Evolutionary conservation across 805 yeast species (phyloP).

Genomic region (Danielozyma ontarioensis): DNA sequence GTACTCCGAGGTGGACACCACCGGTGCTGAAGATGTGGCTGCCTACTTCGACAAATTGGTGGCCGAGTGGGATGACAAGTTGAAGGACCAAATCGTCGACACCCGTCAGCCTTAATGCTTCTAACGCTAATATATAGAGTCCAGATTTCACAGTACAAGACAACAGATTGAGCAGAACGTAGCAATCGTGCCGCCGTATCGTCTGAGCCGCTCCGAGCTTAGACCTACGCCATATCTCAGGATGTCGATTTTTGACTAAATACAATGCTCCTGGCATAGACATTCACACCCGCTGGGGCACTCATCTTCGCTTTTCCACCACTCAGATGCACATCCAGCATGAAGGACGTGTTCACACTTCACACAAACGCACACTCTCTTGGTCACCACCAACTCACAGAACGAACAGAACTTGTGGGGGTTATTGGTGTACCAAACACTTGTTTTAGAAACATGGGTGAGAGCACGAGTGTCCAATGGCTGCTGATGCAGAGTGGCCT

Average conservation of each 20-base stretch:
- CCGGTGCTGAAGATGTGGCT: constrained; percentile 66
- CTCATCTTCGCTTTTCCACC: constrained; percentile 62
- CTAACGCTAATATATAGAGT: not conserved
- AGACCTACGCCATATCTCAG: too few relatives aligned
- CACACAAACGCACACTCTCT: constrained; percentile 62
- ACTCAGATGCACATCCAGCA: constrained; percentile 67
- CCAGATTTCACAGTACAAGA: too few relatives aligned
- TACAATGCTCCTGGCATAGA: constrained; percentile 47
- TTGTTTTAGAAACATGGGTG: constrained; percentile 17
- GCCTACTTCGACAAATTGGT: constrained; percentile 54
- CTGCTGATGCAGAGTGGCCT: constrained; percentile 12
- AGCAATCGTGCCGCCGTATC: too few relatives aligned
- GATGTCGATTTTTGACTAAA: too few relatives aligned
- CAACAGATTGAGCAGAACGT: too few relatives aligned
- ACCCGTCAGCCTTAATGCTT: constrained; percentile 26
- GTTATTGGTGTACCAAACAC: constrained; percentile 28
- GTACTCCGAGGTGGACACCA: constrained; percentile 49
- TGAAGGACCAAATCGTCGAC: constrained; percentile 67
- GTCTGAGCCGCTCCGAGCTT: too few relatives aligned
- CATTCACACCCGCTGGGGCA: constrained; percentile 91
- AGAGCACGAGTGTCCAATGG: constrained; percentile 17
- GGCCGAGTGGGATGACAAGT: constrained; percentile 66
- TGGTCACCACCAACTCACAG: constrained; percentile 58
- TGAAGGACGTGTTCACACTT: constrained; percentile 78
- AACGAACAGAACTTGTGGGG: constrained; percentile 49